Evolutionary conservation across 2,329 filamentous ascomycete species (phyloP).

Genomic region (Colletotrichum graminicola): DNA sequence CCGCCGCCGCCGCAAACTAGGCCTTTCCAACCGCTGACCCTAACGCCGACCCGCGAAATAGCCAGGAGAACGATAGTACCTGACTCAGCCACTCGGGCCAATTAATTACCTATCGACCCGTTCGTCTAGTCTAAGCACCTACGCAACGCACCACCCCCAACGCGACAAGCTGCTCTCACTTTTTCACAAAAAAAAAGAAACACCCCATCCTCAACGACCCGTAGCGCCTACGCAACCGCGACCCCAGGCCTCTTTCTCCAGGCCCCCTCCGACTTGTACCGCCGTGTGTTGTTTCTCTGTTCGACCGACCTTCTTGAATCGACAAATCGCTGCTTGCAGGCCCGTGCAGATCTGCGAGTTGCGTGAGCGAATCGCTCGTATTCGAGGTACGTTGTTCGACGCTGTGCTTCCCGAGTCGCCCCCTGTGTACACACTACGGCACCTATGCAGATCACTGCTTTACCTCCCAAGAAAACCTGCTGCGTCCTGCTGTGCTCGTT

Average conservation of each 20-base stretch:
- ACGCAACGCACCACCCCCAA: slow-evolving; percentile 6
- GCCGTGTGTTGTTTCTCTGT: neutral
- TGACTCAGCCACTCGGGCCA: slow-evolving; percentile 41
- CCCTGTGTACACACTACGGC: slow-evolving; percentile 20
- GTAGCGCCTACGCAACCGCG: slow-evolving; percentile 19
- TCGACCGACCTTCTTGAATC: neutral
- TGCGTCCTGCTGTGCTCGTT: slow-evolving; percentile 19
- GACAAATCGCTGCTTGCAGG: slow-evolving; percentile 11
- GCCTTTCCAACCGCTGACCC: slow-evolving; percentile 31
- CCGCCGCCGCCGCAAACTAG: neutral
- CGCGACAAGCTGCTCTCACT: slow-evolving; percentile 17
- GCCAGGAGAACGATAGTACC: slow-evolving; percentile 26
- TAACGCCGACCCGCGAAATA: slow-evolving; percentile 37
- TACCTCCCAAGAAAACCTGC: slow-evolving; percentile 15
- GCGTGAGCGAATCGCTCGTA: slow-evolving; percentile 26
- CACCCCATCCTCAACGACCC: slow-evolving; percentile 12
- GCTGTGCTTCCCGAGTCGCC: slow-evolving; percentile 26
- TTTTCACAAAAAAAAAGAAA: slow-evolving; percentile 1
- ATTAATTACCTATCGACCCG: slow-evolving; percentile 17
- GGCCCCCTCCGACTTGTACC: slow-evolving; percentile 14
- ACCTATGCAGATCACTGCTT: slow-evolving; percentile 34
- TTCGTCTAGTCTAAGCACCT: slow-evolving; percentile 36
- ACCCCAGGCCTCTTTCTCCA: slow-evolving; percentile 2
- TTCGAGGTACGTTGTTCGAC: slow-evolving; percentile 34
- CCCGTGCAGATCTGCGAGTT: slow-evolving; percentile 14